Percentiles rank a stretch among this genome's conserved stretches.
Evolutionary conservation across 1,284 basidiomycete species (phyloP).

Genomic region (Apiotrichum mycotoxinovorans): DNA sequence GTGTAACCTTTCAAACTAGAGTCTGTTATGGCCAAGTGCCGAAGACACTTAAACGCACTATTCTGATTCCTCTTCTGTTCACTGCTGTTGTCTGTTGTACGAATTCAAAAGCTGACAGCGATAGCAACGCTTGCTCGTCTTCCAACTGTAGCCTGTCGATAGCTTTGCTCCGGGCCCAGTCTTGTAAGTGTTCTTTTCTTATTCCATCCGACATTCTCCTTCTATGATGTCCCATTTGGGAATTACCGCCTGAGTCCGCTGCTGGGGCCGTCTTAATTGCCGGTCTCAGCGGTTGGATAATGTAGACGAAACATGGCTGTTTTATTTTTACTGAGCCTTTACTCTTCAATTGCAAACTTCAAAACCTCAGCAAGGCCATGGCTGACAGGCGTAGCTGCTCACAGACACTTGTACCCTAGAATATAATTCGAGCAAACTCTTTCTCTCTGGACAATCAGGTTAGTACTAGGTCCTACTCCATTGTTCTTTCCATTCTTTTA

Average conservation of each 20-base stretch:
- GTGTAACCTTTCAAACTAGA: slow-evolving; percentile 52
- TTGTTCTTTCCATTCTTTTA: slow-evolving; percentile 8
- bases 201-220: not conserved
- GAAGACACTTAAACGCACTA: slow-evolving; percentile 50
- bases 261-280: slow-evolving; percentile 33
- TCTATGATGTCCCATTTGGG: slow-evolving; percentile 48
- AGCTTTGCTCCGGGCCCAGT: slow-evolving; percentile 2
- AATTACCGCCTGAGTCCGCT: slow-evolving; percentile 50
- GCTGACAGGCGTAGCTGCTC: slow-evolving; percentile 18
- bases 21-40: slow-evolving; percentile 51
- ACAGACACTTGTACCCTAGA: not conserved
- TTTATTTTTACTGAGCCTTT: slow-evolving; percentile 47
- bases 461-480: slow-evolving; percentile 1
- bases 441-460: not conserved
- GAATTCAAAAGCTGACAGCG: not conserved
- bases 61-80: slow-evolving; percentile 33
- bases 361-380: slow-evolving; percentile 1
- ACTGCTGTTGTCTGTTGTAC: not conserved
- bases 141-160: slow-evolving; percentile 1
- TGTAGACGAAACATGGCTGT: slow-evolving; percentile 52
- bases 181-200: slow-evolving; percentile 11
- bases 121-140: not conserved
- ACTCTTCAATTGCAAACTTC: not conserved
- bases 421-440: not conserved
- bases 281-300: slow-evolving; percentile 25